A percentile compares a stretch with the other conserved stretches of the same genome.
Evolutionary conservation across 495 filamentous ascomycete species (phyloP).

Genomic region (Penicillium salamii): DNA sequence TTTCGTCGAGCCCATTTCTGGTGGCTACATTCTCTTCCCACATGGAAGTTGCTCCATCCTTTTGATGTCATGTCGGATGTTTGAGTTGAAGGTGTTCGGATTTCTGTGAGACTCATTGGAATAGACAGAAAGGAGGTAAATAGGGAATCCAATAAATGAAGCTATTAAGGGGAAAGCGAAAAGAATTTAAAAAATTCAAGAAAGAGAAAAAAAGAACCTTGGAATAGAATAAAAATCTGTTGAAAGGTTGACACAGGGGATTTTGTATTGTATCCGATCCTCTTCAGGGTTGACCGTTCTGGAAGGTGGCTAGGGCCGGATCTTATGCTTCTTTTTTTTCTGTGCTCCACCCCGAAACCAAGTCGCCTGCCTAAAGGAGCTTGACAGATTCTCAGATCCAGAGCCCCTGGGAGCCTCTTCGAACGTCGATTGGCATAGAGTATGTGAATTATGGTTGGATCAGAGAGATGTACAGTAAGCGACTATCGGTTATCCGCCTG

Average conservation of each 20-base stretch:
- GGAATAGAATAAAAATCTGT: not conserved
- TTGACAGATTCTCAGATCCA: conserved; percentile 15
- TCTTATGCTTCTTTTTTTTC: conserved; percentile 22
- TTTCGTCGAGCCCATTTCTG: conserved; percentile 49
- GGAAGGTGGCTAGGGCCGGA: conserved; percentile 30
- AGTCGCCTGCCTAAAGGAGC: conserved; percentile 28
- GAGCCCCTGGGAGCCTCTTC: conserved; percentile 17
- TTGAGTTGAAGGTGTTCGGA: conserved; percentile 18
- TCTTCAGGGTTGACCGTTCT: conserved; percentile 25
- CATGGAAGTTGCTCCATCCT: conserved; percentile 35
- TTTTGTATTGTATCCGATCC: conserved; percentile 12
- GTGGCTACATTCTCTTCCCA: conserved; percentile 40
- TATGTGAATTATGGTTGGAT: conserved; percentile 3
- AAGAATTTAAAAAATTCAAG: no score
- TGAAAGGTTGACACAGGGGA: conserved; percentile 7
- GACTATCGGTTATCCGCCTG: conserved; percentile 1
- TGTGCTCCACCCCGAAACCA: conserved; percentile 14
- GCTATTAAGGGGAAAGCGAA: not conserved
- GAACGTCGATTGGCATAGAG: not conserved
- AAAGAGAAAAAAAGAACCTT: no score
- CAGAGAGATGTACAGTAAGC: not conserved
- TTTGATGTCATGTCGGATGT: conserved; percentile 19
- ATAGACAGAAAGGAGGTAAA: not conserved
- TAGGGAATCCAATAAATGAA: not conserved
- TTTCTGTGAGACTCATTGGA: conserved; percentile 19